Base-by-base conservation (phyloP, 2,329 filamentous ascomycete genomes). In the Monosporascus sp. region DNA sequence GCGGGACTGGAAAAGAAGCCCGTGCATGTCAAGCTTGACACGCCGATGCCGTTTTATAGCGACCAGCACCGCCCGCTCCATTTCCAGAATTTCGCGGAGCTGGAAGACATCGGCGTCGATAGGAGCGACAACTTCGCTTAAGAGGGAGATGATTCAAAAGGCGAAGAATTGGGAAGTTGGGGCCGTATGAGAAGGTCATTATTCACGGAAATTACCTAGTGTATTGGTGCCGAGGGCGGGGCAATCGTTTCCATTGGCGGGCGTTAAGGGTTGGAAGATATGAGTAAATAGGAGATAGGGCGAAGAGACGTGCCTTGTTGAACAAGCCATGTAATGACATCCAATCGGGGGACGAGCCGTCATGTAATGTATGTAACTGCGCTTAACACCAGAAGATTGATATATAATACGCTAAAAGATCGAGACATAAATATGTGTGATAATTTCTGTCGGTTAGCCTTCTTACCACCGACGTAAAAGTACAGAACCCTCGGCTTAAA, bases 61-160 rank as follows among this genome's bases (percentile, higher is more conserved):
- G 91, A 92, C 64, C 81, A 91, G 64, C 95, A 99, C 72, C 84
- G 94, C 25, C 92, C 93, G 17, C 77, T 97, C 52, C 94, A 99
- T 75, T 99, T 99, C 81, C 88, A 93, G 70, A 96, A 91, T 72
- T 99, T 99, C 74, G 90, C 92, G 1, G 93, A 99, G 77, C 74
- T 99, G 69, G 94, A 99, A 75, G 93, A 99, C 72, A 89, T 96
- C 43, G 96, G 92, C 84, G 92, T 97, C 47, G 94, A 99, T 71
- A 81, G 91, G 65, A 84, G 84, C 59, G 93, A 99, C 75, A 93
- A 92, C 70, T 96, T 99, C 76, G 93, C 90, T 63, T 97, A 81
- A 78, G 60, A 49, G 48, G 24, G 35, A 25, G 20, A 15, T 22
- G 35, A 36, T n/a, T 48, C 49, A 24, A 48, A 35, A 53, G 45